phyloP scores from a whole-genome alignment of 140 eudicot species.

The Ambrosia hybrid region DNA sequence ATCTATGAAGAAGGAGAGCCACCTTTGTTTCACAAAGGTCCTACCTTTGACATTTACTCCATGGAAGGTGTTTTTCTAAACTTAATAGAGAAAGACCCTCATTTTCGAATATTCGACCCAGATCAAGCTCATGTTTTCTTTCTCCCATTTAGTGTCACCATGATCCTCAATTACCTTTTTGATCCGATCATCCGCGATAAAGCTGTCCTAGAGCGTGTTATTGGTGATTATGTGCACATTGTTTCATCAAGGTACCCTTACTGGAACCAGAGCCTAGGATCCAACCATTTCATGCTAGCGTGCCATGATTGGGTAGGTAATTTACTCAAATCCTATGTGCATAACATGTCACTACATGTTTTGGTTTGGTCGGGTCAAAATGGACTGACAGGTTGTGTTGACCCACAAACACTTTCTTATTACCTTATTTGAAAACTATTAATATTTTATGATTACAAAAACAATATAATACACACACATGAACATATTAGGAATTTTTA shows the following conservation, averaged over 20 bases:
- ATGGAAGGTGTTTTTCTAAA: constrained; percentile 74
- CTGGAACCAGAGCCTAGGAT: constrained; percentile 90
- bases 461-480: background rate
- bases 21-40: constrained; percentile 83
- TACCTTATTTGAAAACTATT: too few relatives aligned
- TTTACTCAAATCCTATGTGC: constrained; percentile 14
- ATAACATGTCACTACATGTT: background rate
- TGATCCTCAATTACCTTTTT: constrained; percentile 61
- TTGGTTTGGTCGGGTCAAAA: background rate
- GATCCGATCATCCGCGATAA: constrained; percentile 62
- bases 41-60: constrained; percentile 72
- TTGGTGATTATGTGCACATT: constrained; percentile 62
- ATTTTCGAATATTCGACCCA: constrained; percentile 54
- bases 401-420: too few relatives aligned
- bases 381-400: too few relatives aligned
- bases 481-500: background rate
- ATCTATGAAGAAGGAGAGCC: constrained; percentile 88
- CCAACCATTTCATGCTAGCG: constrained; percentile 96
- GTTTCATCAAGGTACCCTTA: constrained; percentile 67
- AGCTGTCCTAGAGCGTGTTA: constrained; percentile 54
- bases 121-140: constrained; percentile 74
- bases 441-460: too few relatives aligned
- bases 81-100: constrained; percentile 45
- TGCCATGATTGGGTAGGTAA: constrained; percentile 97
- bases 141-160: constrained; percentile 83